Evolutionary conservation across 148 eudicot genomes (phyloP).

Genomic region (Arctostaphylos glauca): DNA sequence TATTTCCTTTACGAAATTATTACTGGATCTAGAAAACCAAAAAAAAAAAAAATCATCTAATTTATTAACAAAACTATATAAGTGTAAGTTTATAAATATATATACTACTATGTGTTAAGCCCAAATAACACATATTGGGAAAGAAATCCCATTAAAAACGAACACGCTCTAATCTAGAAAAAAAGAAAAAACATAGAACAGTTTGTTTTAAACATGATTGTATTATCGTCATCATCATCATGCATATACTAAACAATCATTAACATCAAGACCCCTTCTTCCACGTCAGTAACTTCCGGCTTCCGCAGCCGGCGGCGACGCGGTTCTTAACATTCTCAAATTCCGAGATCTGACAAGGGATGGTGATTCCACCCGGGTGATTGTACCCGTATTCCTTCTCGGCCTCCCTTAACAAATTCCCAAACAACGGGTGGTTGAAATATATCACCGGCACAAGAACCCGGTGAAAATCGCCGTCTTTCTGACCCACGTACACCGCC

Average conservation of each 20-base stretch:
- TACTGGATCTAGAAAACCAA: too few relatives aligned
- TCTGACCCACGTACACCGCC: conserved; percentile 74
- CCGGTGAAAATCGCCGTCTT: conserved; percentile 55
- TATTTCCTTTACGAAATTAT: too few relatives aligned
- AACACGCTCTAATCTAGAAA: too few relatives aligned
- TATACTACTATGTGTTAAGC: too few relatives aligned
- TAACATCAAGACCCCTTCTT: neutral
- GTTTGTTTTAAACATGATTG: neutral
- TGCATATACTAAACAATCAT: neutral
- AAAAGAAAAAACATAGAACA: too few relatives aligned
- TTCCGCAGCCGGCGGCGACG: conserved; percentile 42
- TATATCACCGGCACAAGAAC: conserved; percentile 77
- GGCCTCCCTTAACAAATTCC: conserved; percentile 58
- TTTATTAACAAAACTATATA: too few relatives aligned
- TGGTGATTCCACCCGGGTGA: conserved; percentile 79
- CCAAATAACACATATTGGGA: too few relatives aligned
- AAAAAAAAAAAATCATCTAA: too few relatives aligned
- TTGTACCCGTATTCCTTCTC: conserved; percentile 70
- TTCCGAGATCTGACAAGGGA: conserved; percentile 83
- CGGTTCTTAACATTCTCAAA: conserved; percentile 64
- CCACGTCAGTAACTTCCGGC: conserved; percentile 39
- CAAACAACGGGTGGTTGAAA: conserved; percentile 78
- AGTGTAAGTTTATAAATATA: too few relatives aligned
- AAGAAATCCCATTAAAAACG: too few relatives aligned
- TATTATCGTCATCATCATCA: conserved; percentile 2